Evolutionary conservation across 2,329 filamentous ascomycete species (phyloP).

Genomic region (Venturia nashicola): DNA sequence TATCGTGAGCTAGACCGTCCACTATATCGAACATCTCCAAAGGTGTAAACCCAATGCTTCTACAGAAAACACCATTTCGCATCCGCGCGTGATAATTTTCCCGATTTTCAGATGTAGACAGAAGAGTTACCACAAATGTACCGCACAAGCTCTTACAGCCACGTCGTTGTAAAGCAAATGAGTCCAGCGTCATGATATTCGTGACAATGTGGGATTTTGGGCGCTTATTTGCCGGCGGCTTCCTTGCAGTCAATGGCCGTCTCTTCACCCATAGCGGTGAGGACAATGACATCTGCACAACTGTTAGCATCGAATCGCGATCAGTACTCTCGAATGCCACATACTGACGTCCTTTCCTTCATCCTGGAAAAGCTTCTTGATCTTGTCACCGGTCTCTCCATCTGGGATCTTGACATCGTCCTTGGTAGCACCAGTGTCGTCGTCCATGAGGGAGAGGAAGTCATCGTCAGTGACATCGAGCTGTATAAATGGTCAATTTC

Average conservation of each 20-base stretch:
- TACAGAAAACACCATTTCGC: slow-evolving; percentile 1
- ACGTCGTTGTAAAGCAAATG: not conserved
- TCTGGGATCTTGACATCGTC: slow-evolving; percentile 93
- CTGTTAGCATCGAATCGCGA: not conserved
- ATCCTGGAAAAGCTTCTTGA: slow-evolving; percentile 62
- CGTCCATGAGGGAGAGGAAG: slow-evolving; percentile 87
- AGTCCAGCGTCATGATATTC: slow-evolving; percentile 2
- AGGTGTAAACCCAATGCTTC: not conserved
- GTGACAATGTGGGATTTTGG: slow-evolving; percentile 6
- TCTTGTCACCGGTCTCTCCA: slow-evolving; percentile 77
- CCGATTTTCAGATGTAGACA: not conserved
- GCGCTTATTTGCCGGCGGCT: slow-evolving; percentile 44
- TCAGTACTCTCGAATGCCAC: slow-evolving; percentile 30
- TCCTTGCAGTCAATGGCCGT: slow-evolving; percentile 88
- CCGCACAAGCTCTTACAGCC: not conserved
- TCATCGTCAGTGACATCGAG: slow-evolving; percentile 88
- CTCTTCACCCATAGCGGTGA: slow-evolving; percentile 95
- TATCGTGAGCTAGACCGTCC: slow-evolving; percentile 6
- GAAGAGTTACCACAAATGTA: not conserved
- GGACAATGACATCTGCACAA: slow-evolving; percentile 70
- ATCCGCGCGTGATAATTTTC: not conserved
- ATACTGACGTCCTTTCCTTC: slow-evolving; percentile 90
- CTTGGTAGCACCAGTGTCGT: slow-evolving; percentile 67
- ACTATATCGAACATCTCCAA: slow-evolving; percentile 3
- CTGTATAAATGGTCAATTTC: slow-evolving; percentile 31